These are phyloP conservation scores for Alternaria alternata DNA, from an alignment of 2,329 filamentous ascomycete species.

Conservation along the genomic window DNA sequence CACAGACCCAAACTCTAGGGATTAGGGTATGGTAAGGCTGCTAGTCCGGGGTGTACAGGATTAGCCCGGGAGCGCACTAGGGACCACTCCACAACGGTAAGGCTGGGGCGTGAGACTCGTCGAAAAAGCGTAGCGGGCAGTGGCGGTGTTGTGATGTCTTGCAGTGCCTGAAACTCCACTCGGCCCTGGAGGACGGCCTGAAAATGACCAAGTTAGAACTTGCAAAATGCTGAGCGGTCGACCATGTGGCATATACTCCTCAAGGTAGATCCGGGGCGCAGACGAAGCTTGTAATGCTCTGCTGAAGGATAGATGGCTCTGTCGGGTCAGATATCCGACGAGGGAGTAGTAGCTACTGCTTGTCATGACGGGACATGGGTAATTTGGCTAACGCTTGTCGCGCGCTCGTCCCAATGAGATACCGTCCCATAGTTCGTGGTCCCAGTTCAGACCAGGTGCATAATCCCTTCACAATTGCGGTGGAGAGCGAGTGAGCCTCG, in stretches of 20 bases:
- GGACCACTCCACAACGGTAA: constrained; percentile 45
- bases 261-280: constrained; percentile 41
- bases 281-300: constrained; percentile 36
- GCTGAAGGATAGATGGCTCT: constrained; percentile 34
- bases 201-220: constrained; percentile 39
- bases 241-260: constrained; percentile 19
- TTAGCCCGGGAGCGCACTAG: constrained; percentile 43
- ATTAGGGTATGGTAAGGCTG: constrained; percentile 40
- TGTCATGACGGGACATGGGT: constrained; percentile 27
- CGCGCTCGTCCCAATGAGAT: constrained; percentile 35
- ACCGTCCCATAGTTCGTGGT: constrained; percentile 32
- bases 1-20: constrained; percentile 37
- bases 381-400: constrained; percentile 36
- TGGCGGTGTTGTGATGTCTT: constrained; percentile 49
- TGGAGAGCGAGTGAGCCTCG: constrained; percentile 48
- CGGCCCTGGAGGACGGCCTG: constrained; percentile 39
- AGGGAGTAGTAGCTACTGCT: constrained; percentile 27
- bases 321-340: constrained; percentile 24
- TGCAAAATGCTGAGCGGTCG: constrained; percentile 20
- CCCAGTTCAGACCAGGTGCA: constrained; percentile 42
- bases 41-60: constrained; percentile 43
- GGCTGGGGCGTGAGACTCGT: constrained; percentile 44
- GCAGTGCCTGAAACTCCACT: constrained; percentile 42
- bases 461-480: constrained; percentile 47
- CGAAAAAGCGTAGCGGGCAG: constrained; percentile 44